A percentile compares a stretch with the other conserved stretches of the same genome.
phyloP scores from a whole-genome alignment of 306 rosid genomes.

The Cicer arietinum region DNA sequence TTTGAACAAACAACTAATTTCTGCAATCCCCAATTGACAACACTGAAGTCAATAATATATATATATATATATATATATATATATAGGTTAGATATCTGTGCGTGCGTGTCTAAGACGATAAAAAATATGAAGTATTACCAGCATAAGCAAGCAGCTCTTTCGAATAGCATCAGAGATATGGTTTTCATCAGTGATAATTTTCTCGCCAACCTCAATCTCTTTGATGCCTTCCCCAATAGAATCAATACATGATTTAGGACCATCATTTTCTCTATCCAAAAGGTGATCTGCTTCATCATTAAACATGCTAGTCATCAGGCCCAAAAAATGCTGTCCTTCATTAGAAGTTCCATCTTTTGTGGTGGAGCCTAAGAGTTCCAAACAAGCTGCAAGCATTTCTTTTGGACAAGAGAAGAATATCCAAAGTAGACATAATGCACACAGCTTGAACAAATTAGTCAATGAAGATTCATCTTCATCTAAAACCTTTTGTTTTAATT shows the following conservation, averaged over 20 bases:
- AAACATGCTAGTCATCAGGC: conserved; percentile 59
- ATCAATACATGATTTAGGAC: conserved; percentile 43
- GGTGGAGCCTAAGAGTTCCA: conserved; percentile 65
- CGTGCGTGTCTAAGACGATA: background rate
- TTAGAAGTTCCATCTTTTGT: conserved; percentile 60
- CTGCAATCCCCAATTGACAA: too few relatives aligned
- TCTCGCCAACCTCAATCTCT: conserved; percentile 45
- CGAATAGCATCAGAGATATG: conserved; percentile 45
- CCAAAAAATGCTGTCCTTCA: conserved; percentile 62
- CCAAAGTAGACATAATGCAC: conserved; percentile 65
- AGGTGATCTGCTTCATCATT: conserved; percentile 47
- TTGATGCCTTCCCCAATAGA: conserved; percentile 48
- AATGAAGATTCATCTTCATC: conserved; percentile 64
- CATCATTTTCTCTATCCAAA: conserved; percentile 50
- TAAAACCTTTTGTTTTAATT: conserved; percentile 63
- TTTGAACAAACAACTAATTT: too few relatives aligned
- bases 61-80: background rate
- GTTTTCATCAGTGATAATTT: conserved; percentile 52
- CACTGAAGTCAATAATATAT: background rate
- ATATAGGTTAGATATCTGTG: too few relatives aligned
- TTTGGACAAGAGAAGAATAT: conserved; percentile 77
- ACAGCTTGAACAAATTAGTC: conserved; percentile 61
- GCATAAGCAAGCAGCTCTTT: conserved; percentile 70
- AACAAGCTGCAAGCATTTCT: conserved; percentile 79
- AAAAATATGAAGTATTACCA: conserved; percentile 61